Conservation (phyloP, 1,139 yeast genomes). For the Candida gigantensis region DNA sequence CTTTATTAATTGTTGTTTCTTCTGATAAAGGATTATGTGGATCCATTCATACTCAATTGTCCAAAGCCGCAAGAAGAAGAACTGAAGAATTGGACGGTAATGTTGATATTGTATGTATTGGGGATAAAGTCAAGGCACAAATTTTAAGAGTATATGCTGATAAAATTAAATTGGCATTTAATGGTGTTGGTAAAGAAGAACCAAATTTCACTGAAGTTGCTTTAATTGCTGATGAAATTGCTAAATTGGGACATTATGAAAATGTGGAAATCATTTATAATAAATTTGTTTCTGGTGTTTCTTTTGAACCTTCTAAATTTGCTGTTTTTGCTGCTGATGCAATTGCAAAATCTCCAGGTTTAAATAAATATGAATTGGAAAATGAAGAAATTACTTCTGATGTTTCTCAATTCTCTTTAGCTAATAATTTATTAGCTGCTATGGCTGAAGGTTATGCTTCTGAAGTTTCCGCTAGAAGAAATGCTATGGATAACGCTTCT, state of each 20-base stretch:
- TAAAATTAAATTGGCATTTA: constrained; percentile 71
- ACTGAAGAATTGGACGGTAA: constrained; percentile 58
- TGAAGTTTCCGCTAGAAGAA: constrained; percentile 97
- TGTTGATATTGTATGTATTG: constrained; percentile 83
- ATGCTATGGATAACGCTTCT: constrained; percentile 99
- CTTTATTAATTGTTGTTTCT: constrained; percentile 78
- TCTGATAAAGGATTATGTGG: constrained; percentile 99
- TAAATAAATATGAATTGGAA: constrained; percentile 81
- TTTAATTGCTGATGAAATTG: constrained; percentile 82
- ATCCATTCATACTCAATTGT: constrained; percentile 91
- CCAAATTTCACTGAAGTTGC: constrained; percentile 93
- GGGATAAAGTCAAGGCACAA: constrained; percentile 93
- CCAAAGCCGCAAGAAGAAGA: constrained; percentile 81
- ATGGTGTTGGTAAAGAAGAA: constrained; percentile 94
- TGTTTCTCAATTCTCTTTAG: constrained; percentile 82
- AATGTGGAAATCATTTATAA: constrained; percentile 83
- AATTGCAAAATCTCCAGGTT: constrained; percentile 84
- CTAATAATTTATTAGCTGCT: constrained; percentile 88
- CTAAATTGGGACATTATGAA: constrained; percentile 68
- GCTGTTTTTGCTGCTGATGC: constrained; percentile 70
- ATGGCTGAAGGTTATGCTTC: constrained; percentile 99
- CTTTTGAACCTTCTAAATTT: constrained; percentile 81
- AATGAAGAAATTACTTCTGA: constrained; percentile 65
- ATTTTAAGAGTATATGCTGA: constrained; percentile 78
- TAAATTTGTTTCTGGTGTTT: constrained; percentile 81